Conservation (phyloP, 2,329 filamentous ascomycete genomes). For the Chalaropsis thielavioides region DNA sequence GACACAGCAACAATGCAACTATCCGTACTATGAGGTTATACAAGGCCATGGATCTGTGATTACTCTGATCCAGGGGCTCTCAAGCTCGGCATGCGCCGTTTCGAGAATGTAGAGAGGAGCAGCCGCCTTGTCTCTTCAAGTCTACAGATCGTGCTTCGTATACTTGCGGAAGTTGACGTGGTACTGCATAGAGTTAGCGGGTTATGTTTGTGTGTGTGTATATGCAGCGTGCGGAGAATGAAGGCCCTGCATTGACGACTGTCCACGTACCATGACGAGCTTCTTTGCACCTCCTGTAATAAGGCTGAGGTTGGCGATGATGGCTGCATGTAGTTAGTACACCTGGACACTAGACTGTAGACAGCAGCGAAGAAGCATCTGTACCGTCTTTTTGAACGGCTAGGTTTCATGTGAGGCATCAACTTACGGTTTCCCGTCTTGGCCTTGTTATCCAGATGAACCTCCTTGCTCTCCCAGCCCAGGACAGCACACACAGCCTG, state of each 20-base stretch:
- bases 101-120: not conserved
- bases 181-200: conserved; percentile 20
- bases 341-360: not conserved
- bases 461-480: conserved; percentile 30
- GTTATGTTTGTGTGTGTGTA: too few relatives aligned
- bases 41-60: not conserved
- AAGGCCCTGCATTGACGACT: not conserved
- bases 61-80: not conserved
- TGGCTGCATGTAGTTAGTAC: conserved; percentile 21
- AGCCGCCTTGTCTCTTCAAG: not conserved
- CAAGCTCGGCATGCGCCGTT: not conserved
- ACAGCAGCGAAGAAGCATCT: not conserved
- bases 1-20: not conserved
- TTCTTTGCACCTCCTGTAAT: conserved; percentile 23
- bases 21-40: not conserved
- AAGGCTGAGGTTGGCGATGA: conserved; percentile 26
- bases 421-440: conserved; percentile 20
- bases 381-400: not conserved
- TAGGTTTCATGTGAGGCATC: not conserved
- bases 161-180: conserved; percentile 21
- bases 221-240: too few relatives aligned
- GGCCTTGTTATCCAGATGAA: conserved; percentile 24
- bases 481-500: conserved; percentile 25
- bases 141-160: not conserved
- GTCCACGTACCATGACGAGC: conserved; percentile 24